Percentiles rank a stretch among this genome's conserved stretches.
phyloP scores from a whole-genome alignment of 108 stramenopile genomes.

The Stephanodiscus minutulus region DNA sequence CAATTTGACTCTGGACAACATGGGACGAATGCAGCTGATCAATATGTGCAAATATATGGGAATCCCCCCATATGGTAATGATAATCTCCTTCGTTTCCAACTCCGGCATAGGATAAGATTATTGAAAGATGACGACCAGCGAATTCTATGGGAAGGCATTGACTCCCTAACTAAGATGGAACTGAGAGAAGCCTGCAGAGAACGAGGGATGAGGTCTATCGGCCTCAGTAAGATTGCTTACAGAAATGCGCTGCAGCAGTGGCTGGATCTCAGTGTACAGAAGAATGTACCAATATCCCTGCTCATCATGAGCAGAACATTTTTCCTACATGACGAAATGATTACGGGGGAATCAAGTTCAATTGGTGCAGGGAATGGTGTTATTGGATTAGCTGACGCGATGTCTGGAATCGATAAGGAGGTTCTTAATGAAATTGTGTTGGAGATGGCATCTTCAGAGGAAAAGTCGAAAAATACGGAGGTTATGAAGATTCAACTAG shows the following conservation, averaged over 20 bases:
- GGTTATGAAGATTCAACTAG: slow-evolving; percentile 80
- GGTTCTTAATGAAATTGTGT: slow-evolving; percentile 94
- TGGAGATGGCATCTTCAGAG: slow-evolving; percentile 87
- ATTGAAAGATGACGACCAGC: slow-evolving; percentile 94
- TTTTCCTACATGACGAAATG: slow-evolving; percentile 87
- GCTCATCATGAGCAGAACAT: slow-evolving; percentile 96
- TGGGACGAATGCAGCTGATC: slow-evolving; percentile 95
- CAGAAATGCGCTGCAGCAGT: slow-evolving; percentile 85
- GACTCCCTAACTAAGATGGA: slow-evolving; percentile 96
- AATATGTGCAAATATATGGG: slow-evolving; percentile 97
- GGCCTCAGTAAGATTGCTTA: slow-evolving; percentile 93
- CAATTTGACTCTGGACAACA: slow-evolving; percentile 97
- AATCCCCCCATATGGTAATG: slow-evolving; percentile 93
- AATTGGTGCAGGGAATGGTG: slow-evolving; percentile 34
- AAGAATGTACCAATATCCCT: slow-evolving; percentile 95
- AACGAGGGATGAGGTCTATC: slow-evolving; percentile 96
- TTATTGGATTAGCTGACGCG: slow-evolving; percentile 87
- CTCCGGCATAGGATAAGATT: slow-evolving; percentile 87
- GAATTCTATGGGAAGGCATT: slow-evolving; percentile 98
- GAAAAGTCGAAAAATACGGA: slow-evolving; percentile 74
- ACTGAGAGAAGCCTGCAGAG: slow-evolving; percentile 94
- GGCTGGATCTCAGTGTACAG: slow-evolving; percentile 96
- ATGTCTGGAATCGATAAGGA: slow-evolving; percentile 94
- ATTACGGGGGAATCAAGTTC: not conserved
- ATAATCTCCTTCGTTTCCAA: slow-evolving; percentile 93